Evolutionary conservation across 2,329 filamentous ascomycete species (phyloP), one percentile per base, ranked within the genome.

Genomic region (Niveomyces coronatus): DNA sequence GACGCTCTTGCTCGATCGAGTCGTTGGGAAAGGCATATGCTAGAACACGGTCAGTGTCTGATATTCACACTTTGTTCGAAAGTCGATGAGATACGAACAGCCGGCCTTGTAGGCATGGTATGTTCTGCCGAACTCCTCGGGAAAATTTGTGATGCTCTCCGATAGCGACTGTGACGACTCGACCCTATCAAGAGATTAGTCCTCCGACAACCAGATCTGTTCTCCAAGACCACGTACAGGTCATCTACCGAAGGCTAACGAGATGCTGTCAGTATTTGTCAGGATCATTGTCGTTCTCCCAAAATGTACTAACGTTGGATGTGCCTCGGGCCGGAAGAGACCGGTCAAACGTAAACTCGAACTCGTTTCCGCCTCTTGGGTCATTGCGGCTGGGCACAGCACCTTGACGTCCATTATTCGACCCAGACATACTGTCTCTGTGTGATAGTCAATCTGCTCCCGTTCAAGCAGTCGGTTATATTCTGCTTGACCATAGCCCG

Each of bases 11-110:
- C 43, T 69, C 66, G 10, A 53, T 42, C 8, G 49, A 22, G 43
- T 69, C 66, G 44, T 69, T 69, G 27, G 65, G 66, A 38, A 64
- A 68, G 4, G 56, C 55, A 34, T 68, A 69, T 20, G 65, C 65
- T 69, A 16, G 9, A 14, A 17, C n/a, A 13, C 3, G 6, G 32
- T 42, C 16, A 39, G 30, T n/a, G n/a, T 23, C 24, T 10, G 29
- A 17, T 13, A n/a, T 23, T 19, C 15, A 9, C 26, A 8, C 9
- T 28, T 28, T 28, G 10, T n/a, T 9, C 7, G 14, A 9, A 8
- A 22, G 16, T 13, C 23, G 16, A 4, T n/a, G 7, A 16, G 3
- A 5, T 1, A 58, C 64, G 47, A 52, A 68, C 65, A 68, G 16
- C 65, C 65, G 31, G 64, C 63, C 40, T 56, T 56, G 41, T 67